Evolutionary conservation across 2,329 filamentous ascomycete species (phyloP).

Genomic region (Verticillium zaregamsianum): DNA sequence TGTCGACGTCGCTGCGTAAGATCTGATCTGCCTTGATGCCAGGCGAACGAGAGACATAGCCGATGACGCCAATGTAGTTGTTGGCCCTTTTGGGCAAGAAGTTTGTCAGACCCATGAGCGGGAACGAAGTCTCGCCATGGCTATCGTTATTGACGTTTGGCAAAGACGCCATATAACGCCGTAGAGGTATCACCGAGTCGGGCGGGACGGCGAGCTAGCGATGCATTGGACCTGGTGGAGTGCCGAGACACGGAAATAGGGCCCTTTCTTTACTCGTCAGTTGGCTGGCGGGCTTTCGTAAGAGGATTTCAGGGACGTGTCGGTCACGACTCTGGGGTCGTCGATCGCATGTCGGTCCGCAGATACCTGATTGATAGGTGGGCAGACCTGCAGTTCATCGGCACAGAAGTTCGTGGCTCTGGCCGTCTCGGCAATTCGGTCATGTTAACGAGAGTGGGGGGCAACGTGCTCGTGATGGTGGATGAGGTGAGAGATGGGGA

Average conservation of each 20-base stretch:
- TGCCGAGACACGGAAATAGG: not conserved
- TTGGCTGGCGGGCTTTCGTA: not conserved
- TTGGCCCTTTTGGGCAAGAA: not conserved
- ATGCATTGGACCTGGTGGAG: not conserved
- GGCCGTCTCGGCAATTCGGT: slow-evolving; percentile 1
- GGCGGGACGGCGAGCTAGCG: not conserved
- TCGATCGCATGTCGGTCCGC: not conserved
- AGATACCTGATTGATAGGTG: not conserved
- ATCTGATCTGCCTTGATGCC: too few species aligned
- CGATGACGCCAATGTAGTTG: too few species aligned
- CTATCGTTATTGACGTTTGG: not conserved
- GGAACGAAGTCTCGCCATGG: not conserved
- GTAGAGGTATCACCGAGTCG: not conserved
- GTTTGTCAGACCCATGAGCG: not conserved
- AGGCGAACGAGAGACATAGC: too few species aligned
- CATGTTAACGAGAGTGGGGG: not conserved
- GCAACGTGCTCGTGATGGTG: slow-evolving; percentile 13
- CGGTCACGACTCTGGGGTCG: not conserved
- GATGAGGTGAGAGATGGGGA: slow-evolving; percentile 9
- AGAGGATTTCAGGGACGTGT: not conserved
- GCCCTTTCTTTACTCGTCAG: not conserved
- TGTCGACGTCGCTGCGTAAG: too few species aligned
- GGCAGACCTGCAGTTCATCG: not conserved
- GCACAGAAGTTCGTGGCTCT: not conserved
- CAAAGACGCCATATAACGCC: not conserved